Conservation (phyloP, 108 stramenopile species). For the Schizochytrium sp. region DNA sequence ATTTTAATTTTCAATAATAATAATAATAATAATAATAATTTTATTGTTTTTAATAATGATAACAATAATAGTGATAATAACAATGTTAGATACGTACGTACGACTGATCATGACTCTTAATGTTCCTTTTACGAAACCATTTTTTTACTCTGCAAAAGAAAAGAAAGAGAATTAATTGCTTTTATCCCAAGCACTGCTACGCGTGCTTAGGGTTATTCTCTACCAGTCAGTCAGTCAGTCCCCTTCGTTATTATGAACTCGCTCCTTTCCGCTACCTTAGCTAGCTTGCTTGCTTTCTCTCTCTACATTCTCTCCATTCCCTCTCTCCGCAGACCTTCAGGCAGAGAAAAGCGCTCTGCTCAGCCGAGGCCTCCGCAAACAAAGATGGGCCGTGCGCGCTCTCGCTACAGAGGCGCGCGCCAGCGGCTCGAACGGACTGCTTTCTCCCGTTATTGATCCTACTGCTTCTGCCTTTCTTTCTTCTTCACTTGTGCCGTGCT, state of each 20-base stretch:
- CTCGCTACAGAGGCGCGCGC: background rate
- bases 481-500: background rate
- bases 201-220: background rate
- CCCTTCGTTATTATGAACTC: background rate
- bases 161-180: constrained; percentile 9
- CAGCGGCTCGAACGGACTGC: background rate
- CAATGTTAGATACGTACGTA: no score
- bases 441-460: background rate
- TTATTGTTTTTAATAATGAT: no score
- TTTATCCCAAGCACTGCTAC: background rate
- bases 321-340: background rate
- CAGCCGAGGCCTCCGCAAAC: background rate
- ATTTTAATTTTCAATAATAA: no score
- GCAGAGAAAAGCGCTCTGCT: background rate
- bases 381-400: background rate
- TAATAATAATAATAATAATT: no score
- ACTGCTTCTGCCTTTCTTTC: background rate
- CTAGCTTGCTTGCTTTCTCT: background rate
- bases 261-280: background rate
- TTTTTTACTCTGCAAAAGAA: background rate
- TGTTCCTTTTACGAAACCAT: background rate
- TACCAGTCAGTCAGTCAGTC: background rate
- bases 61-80: no score
- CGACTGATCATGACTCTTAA: background rate
- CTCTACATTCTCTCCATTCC: background rate